Evolutionary conservation across 177 flowering plant genomes (phyloP), one percentile per base, ranked within the genome.

Genomic region (Vitis hybrid): DNA sequence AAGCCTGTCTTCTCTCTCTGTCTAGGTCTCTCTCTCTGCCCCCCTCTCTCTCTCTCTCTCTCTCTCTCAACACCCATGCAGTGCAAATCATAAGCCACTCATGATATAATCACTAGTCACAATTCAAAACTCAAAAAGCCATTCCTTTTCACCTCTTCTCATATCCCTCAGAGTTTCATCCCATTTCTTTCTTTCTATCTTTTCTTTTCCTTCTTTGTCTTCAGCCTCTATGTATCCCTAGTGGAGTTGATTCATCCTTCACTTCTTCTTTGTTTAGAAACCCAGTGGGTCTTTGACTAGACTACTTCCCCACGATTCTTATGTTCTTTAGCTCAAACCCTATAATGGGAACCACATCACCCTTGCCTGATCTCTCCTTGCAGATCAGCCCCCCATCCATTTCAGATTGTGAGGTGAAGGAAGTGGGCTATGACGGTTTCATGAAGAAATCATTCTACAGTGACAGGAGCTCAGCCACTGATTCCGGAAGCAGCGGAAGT

Each of bases 71-170:
- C 72, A 72, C 34, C 63, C 80, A 67, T 65, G 60, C 67, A 83
- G 87, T 76, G 87, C 87, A 87, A 87, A 92, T 92, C 91, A 92
- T 88, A 74, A 77, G 87, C 69, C 79, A 90, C 89, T 92, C 91
- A 90, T 90, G 88, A 88, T 73, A 75, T 83, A 79, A 91, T 89
- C 84, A 89, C 79, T 52, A 23, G 71, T n/a, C 72, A 55, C 66
- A 13, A 39, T 39, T 39, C 45, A 39, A 39, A 39, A 39, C 45
- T 39, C 45, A 39, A 39, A 39, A 39, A 39, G 45, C 72, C 32
- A 26, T 49, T 64, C 67, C 73, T 63, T 63, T 69, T 70, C 51
- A 10, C 13, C 21, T 56, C 45, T 23, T 70, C 15, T 5, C 71
- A 54, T 70, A 67, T 55, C 63, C 23, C 50, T 52, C 67, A 39